phyloP scores from a whole-genome alignment of 371 early-diverging fungal genomes.

The Apophysomyces trapeziformis region DNA sequence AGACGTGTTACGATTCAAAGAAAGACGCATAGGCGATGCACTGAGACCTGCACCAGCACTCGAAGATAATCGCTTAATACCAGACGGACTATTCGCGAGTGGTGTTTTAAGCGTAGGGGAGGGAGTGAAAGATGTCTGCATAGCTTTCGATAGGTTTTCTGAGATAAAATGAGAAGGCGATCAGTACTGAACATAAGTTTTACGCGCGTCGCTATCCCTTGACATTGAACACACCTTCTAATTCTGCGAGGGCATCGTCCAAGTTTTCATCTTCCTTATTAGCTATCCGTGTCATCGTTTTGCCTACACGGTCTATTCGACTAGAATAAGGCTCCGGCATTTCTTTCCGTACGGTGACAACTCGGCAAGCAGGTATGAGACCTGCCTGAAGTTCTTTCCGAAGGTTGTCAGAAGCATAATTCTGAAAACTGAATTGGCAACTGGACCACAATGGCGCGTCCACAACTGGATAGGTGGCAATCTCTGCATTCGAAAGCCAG shows the following conservation, averaged over 20 bases:
- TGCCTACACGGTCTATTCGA: conserved; percentile 47
- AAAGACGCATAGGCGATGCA: conserved; percentile 16
- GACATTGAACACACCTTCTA: conserved; percentile 37
- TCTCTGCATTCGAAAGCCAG: conserved; percentile 63
- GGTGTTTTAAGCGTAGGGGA: conserved; percentile 28
- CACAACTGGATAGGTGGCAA: conserved; percentile 47
- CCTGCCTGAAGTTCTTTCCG: conserved; percentile 23
- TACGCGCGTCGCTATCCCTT: too few relatives aligned
- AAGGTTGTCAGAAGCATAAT: conserved; percentile 33
- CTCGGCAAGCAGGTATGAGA: conserved; percentile 40
- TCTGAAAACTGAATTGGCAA: conserved; percentile 59
- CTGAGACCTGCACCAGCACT: conserved; percentile 30
- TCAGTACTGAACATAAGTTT: too few relatives aligned
- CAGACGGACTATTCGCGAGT: conserved; percentile 35
- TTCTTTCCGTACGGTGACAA: conserved; percentile 48
- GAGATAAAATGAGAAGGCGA: neutral
- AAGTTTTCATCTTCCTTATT: conserved; percentile 43
- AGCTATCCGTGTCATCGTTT: conserved; percentile 38
- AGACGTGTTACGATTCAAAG: conserved; percentile 33
- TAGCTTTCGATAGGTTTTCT: conserved; percentile 56
- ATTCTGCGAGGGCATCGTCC: conserved; percentile 54
- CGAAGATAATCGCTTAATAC: conserved; percentile 42
- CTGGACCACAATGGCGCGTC: conserved; percentile 52
- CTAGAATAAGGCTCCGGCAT: conserved; percentile 55
- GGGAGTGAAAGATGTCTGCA: conserved; percentile 52